Conservation (phyloP, 495 filamentous ascomycete genomes). For the Aspergillus sparsus region DNA sequence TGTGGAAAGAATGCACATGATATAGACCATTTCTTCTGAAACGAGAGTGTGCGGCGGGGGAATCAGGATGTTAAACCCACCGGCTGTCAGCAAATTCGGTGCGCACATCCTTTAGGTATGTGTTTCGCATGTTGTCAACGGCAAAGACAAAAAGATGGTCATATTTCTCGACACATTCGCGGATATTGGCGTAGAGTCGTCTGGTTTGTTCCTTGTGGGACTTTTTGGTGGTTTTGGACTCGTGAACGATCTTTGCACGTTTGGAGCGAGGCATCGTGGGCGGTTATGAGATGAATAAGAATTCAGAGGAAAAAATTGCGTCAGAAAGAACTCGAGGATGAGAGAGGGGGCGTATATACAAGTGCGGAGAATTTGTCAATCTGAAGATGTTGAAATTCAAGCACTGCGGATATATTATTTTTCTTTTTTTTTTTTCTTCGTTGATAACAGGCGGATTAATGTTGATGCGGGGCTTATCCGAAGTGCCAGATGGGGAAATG, state of each 20-base stretch:
- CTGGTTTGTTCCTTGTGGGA: slow-evolving; percentile 83
- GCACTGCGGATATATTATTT: slow-evolving; percentile 22
- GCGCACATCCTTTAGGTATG: slow-evolving; percentile 89
- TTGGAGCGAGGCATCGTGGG: slow-evolving; percentile 92
- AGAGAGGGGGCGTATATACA: slow-evolving; percentile 19
- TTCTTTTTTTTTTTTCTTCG: slow-evolving; percentile 39
- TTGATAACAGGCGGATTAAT: slow-evolving; percentile 47
- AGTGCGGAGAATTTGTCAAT: slow-evolving; percentile 18
- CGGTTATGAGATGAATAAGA: slow-evolving; percentile 6
- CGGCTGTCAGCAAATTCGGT: slow-evolving; percentile 80
- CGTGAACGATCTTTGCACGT: slow-evolving; percentile 81
- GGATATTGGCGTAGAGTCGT: slow-evolving; percentile 83
- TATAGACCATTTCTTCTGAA: too few relatives aligned
- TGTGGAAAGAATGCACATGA: too few relatives aligned
- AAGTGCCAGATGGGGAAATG: slow-evolving; percentile 36
- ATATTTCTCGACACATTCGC: slow-evolving; percentile 81
- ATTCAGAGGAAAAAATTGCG: background rate
- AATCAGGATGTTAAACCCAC: slow-evolving; percentile 47
- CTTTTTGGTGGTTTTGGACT: slow-evolving; percentile 90
- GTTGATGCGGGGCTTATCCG: slow-evolving; percentile 45
- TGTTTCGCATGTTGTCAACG: slow-evolving; percentile 98
- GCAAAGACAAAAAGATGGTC: slow-evolving; percentile 89
- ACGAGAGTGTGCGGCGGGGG: slow-evolving; percentile 8
- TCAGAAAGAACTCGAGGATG: background rate
- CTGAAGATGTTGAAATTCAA: slow-evolving; percentile 6